Conservation (phyloP, 2,329 filamentous ascomycete genomes). For the Lecanicillium sp. region DNA sequence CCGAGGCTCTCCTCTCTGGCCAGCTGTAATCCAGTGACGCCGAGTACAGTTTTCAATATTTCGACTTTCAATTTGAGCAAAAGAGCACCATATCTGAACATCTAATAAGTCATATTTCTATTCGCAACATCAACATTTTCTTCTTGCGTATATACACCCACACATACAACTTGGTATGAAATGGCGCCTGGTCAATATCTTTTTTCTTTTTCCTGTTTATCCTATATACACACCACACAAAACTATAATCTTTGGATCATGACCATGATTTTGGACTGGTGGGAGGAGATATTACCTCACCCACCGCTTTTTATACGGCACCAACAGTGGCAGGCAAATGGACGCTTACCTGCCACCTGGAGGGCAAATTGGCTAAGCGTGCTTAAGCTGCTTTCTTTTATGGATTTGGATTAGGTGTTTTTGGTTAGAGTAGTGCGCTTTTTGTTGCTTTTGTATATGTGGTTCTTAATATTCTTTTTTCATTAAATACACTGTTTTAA, state of each 20-base stretch:
- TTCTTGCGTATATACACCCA: background rate
- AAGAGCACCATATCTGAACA: no score
- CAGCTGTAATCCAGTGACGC: conserved; percentile 49
- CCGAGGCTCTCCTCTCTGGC: conserved; percentile 71
- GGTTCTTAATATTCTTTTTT: background rate
- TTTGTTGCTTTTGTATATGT: background rate
- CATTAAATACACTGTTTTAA: background rate
- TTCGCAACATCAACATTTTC: background rate
- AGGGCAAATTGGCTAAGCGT: no score
- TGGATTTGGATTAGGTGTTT: background rate
- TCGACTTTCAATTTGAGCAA: no score
- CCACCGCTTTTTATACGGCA: no score
- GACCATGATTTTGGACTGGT: background rate
- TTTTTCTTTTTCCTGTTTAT: conserved; percentile 1
- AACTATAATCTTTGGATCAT: conserved; percentile 1
- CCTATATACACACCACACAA: background rate
- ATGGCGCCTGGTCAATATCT: conserved; percentile 6
- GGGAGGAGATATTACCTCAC: no score
- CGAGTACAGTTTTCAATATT: background rate
- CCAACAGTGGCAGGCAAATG: no score
- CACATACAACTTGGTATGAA: conserved; percentile 2
- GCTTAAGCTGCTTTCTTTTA: no score
- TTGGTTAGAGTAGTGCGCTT: background rate
- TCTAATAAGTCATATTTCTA: no score
- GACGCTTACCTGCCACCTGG: no score